Base-by-base conservation (phyloP, 2,329 filamentous ascomycete genomes). In the Chaetothyriales sp. region DNA sequence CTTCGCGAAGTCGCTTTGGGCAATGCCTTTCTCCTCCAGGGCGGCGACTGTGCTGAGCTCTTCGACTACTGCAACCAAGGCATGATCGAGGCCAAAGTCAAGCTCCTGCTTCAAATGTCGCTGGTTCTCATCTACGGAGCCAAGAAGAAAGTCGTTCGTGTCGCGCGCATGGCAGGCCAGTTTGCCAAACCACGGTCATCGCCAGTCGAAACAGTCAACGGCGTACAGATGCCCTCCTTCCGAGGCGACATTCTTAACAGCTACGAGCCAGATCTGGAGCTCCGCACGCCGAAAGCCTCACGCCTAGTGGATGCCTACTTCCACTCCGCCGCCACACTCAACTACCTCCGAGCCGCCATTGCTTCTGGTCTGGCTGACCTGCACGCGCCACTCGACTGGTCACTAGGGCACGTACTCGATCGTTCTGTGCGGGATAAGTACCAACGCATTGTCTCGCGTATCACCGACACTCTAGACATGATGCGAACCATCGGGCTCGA, bases 241-340 rank as follows among this genome's bases (percentile, higher is more conserved):
- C 78, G 92, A 49, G 92, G 92, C 15, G 92, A 98, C 62, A 97
- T 97, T 55, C 76, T 98, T 58, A 98, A 98, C 65, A 90, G 90
- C 22, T 95, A 83, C 69, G 77, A 66, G 7, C 64, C 70, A 9
- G 67, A 81, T 40, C 71, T 81, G 0, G 80, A 83, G n/a, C 81
- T 89, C 57, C 75, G 92, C 51, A 78, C 77, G 43, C 82, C 94
- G 33, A 88, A 97, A 64, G 90, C 92, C 1, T 77, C 79, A 48
- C 79, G 92, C 43, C 77, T 98, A 6, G 85, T 97, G 43, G 82
- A 85, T 56, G 92, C 92, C 2, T 98, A 98, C 73, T 92, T 95
- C 69, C 85, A 97, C 69, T 95, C 90, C 0, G 87, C 92, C 2
- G 87, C 89, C 7, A 98, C 92, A 0, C 76, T 95, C 56, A 98